phyloP scores from a whole-genome alignment of 2,329 filamentous ascomycete species.

The Emydomyces testavorans region DNA sequence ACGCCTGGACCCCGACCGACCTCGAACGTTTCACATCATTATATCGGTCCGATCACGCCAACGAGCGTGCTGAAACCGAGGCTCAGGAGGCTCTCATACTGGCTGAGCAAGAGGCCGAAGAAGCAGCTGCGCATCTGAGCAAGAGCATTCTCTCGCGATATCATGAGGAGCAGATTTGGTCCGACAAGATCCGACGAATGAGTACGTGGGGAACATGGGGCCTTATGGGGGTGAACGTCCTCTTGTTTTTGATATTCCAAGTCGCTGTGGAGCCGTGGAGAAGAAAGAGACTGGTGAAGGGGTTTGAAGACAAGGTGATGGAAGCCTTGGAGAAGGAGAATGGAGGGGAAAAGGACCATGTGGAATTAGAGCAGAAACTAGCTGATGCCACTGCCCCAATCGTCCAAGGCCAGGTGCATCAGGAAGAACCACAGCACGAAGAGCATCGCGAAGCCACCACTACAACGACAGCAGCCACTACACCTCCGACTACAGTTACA shows the following conservation, averaged over 20 bases:
- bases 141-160: slow-evolving; percentile 80
- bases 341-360: slow-evolving; percentile 4
- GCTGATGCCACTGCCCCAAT: not conserved
- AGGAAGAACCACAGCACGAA: slow-evolving; percentile 8
- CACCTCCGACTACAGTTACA: not conserved
- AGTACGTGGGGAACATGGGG: slow-evolving; percentile 98
- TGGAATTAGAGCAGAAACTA: slow-evolving; percentile 12
- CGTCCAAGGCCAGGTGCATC: not conserved
- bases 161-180: slow-evolving; percentile 99
- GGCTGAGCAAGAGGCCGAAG: slow-evolving; percentile 70
- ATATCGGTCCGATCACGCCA: slow-evolving; percentile 83
- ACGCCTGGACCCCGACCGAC: slow-evolving; percentile 76
- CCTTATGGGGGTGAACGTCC: slow-evolving; percentile 89
- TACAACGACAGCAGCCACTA: slow-evolving; percentile 8
- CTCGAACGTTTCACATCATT: slow-evolving; percentile 89
- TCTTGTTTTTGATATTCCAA: slow-evolving; percentile 76
- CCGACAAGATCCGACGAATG: slow-evolving; percentile 88
- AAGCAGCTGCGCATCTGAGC: slow-evolving; percentile 62
- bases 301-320: slow-evolving; percentile 66
- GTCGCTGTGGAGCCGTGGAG: slow-evolving; percentile 91
- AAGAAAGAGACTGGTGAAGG: slow-evolving; percentile 64
- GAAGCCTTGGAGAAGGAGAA: slow-evolving; percentile 58
- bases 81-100: slow-evolving; percentile 61
- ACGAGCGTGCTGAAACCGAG: slow-evolving; percentile 69
- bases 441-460: slow-evolving; percentile 7